Evolutionary conservation across 192 early-diverging fungal genomes (phyloP), one percentile per base, ranked within the genome.

Genomic region (Backusella sp.): DNA sequence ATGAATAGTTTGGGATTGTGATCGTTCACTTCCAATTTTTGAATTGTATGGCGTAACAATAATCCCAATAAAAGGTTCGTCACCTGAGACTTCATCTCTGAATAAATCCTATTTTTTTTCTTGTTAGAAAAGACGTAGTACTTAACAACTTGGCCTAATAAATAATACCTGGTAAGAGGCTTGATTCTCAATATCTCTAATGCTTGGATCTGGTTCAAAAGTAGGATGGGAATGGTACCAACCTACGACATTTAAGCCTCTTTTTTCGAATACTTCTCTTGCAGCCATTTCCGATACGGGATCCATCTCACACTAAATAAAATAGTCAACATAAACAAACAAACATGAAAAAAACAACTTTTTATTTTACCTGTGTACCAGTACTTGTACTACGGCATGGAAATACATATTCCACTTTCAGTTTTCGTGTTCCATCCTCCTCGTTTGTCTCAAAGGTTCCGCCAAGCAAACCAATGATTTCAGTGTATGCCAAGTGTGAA

Each of bases 181-280:
- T 84, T 98, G 96, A 72, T 92, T 97, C 81, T 94, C 93, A 79
- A 97, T 93, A 79, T 98, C 97, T 77, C 95, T 87, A 14, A 96
- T 89, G 46, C 92, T 94, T 46, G 97, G 97, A 28, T 90, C 89
- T 0, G 96, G 92, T 44, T 94, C 94, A 76, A 98, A 98, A 0
- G 94, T 93, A 35, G 97, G 96, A 83, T 98, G 97, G 44, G 95
- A 97, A 81, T 98, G 97, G 85, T 96, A 98, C 97, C 97, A 98
- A 68, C 96, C 96, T 36, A 97, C 95, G 1, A 94, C 92, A 28
- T 82, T 81, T 52, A 88, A 84, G 0, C 89, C 88, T 75, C 84
- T 82, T 6, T 76, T 76, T 0, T 84, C 86, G 80, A 98, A 98
- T n/a, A 80, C 86, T 49, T 91, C 88, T 11, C 94, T 87, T 1